Percentiles rank a stretch among this genome's conserved stretches.
phyloP scores from a whole-genome alignment of 2,329 filamentous ascomycete species.

The Trichoderma sp. region DNA sequence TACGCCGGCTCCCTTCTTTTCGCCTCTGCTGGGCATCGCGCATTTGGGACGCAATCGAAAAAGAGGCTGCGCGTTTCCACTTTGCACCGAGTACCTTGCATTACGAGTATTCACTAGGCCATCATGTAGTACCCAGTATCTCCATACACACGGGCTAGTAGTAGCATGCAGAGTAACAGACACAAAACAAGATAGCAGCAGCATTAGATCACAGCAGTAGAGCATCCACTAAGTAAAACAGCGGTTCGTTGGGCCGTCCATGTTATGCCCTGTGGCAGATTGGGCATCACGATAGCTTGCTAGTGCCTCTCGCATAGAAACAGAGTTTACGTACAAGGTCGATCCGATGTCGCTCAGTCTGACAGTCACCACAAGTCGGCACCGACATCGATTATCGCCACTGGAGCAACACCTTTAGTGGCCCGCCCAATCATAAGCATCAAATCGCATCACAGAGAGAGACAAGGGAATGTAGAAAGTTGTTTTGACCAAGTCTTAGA shows the following conservation, averaged over 20 bases:
- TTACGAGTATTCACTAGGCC: background rate
- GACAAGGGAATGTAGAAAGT: background rate
- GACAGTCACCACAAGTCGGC: background rate
- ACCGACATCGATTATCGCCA: background rate
- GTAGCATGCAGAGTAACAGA: background rate
- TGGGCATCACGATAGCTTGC: background rate
- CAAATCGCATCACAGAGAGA: constrained; percentile 1
- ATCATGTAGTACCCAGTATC: background rate
- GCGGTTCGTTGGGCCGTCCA: background rate
- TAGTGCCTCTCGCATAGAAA: background rate
- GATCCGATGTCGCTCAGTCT: constrained; percentile 13
- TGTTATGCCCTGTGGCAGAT: background rate
- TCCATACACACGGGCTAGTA: background rate
- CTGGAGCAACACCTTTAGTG: background rate
- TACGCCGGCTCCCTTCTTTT: background rate
- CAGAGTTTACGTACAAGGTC: background rate
- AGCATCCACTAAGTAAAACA: background rate
- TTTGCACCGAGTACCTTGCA: constrained; percentile 4
- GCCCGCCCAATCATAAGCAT: background rate
- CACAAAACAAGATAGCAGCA: background rate
- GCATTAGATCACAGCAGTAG: background rate
- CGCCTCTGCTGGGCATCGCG: background rate
- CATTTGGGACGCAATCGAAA: constrained; percentile 4
- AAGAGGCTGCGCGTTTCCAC: background rate
- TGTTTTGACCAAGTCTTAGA: constrained; percentile 14